Base-by-base conservation (phyloP, 805 yeast species). In the Lipomyces yamanashiensis region DNA sequence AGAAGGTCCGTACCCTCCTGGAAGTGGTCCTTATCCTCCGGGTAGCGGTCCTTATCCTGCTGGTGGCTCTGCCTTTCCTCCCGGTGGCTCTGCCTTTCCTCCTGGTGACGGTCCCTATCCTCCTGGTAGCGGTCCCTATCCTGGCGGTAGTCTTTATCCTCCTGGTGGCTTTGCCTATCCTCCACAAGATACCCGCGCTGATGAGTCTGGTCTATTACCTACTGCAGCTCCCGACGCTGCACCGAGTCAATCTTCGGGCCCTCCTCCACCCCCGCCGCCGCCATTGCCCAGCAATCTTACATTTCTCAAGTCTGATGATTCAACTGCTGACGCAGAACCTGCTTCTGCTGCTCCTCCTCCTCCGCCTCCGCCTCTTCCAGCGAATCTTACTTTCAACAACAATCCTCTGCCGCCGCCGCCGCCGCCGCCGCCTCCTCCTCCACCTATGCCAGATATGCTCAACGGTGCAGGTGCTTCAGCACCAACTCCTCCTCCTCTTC, bases 231-330 rank as follows among this genome's bases (percentile, higher is more conserved):
- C 53, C 39, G 19, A 13, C n/a, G 53, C 39, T 28, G 7, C 53
- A 23, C 12, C 37, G 39, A 2, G 12, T 17, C 19, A n/a, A 4
- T n/a, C 48, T 44, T 15, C 54, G 21, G 47, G 47, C 36, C 57
- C 57, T 7, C 40, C 63, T 5, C 63, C 66, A 7, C 67, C 63
- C 7, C 54, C 62, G 1, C 66, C 66, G 0, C 66, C 66, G 17
- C 62, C 62, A 13, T 21, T 54, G n/a, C 55, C 62, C 8, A 21
- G 17, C 40, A 56, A 36, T 37, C 58, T 55, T 33, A 33, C 21
- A 15, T 56, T 61, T 50, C 37, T 15, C 19, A 43, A 37, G 37
- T 28, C 60, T 7, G 47, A 36, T n/a, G 48, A 15, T 34, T 8
- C 54, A 2, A 8, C 58, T 8, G 48, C 57, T 9, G 36, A 21